phyloP scores from a whole-genome alignment of 2,329 filamentous ascomycete genomes.

The Colletotrichum melonis region DNA sequence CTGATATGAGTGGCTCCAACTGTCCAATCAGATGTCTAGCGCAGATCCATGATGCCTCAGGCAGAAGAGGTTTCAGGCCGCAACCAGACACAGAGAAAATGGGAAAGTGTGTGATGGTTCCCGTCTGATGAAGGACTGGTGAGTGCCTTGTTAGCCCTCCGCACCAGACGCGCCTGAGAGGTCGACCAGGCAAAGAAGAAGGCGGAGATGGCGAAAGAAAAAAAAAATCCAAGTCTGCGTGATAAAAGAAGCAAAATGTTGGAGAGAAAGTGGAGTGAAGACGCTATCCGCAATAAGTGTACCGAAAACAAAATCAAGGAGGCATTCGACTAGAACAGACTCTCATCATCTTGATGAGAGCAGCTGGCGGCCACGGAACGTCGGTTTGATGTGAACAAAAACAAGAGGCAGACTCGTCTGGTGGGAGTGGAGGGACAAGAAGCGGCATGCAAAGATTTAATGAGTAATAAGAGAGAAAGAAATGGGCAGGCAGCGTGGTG shows the following conservation, averaged over 20 bases:
- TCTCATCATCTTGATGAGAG: slow-evolving; percentile 14
- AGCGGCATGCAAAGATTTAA: slow-evolving; percentile 34
- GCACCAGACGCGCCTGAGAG: slow-evolving; percentile 19
- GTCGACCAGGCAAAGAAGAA: slow-evolving; percentile 6
- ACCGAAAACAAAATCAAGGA: not conserved
- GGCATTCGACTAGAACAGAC: not conserved
- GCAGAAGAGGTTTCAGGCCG: slow-evolving; percentile 35
- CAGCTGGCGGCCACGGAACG: not conserved
- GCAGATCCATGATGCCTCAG: slow-evolving; percentile 33
- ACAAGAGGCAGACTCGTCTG: slow-evolving; percentile 14
- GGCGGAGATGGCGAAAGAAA: slow-evolving; percentile 1
- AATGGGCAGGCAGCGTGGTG: slow-evolving; percentile 29
- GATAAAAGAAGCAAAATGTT: not conserved
- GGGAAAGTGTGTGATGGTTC: slow-evolving; percentile 2
- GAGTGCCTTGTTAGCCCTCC: slow-evolving; percentile 29
- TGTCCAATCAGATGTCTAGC: slow-evolving; percentile 30
- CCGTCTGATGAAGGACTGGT: slow-evolving; percentile 33
- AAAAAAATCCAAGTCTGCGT: not conserved
- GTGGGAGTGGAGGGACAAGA: slow-evolving; percentile 33
- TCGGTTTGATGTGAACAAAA: slow-evolving; percentile 2
- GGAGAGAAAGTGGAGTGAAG: not conserved
- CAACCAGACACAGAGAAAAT: slow-evolving; percentile 31
- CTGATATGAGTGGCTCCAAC: slow-evolving; percentile 37
- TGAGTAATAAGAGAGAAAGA: slow-evolving; percentile 36
- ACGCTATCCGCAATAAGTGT: not conserved